Base-by-base conservation (phyloP, 495 filamentous ascomycete species). In the Penicillium robsamsonii region DNA sequence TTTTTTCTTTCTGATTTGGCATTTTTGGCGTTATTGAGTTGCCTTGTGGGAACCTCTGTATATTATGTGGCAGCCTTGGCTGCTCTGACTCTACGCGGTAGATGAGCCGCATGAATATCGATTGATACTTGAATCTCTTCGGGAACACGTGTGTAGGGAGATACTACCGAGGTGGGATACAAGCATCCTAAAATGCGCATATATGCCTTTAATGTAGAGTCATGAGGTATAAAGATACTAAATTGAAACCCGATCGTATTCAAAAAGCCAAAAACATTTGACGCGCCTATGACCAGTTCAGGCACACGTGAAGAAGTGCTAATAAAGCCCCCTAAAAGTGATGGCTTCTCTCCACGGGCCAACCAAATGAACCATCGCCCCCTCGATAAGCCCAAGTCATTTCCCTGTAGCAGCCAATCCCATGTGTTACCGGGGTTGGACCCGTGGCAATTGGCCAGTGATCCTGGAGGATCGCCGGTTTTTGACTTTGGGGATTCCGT, bases 21-120 rank as follows among this genome's bases (percentile, higher is more conserved):
- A 73, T 73, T 68, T 67, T 44, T 58, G 70, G 68, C 70, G 70
- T 73, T 66, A 49, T 64, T 66, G 60, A 62, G 54, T 57, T 62
- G 62, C 24, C 42, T 63, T 67, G 57, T 62, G 58, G 56, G 46
- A 60, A 59, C 46, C 51, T 40, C 22, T 54, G 51, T 56, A 59
- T 51, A 55, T 59, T 58, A 58, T 54, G 41, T 43, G 35, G 51
- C 44, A 58, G 56, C 43, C 33, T 22, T 48, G 29, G 20, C 50
- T 53, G 42, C 30, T 37, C 46, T 46, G 52, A 37, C 10, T 53
- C 35, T 41, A 38, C 12, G 31, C 42, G 52, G 42, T 42, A 30
- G 38, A 43, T 52, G 50, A 52, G 25, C 37, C 27, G 38, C 30
- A 54, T 54, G 12, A 54, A 38, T 20, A 46, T 44, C 43, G 29